Percentiles rank a stretch among this genome's conserved stretches.
These are phyloP conservation scores for Pyrus betulifolia DNA, from an alignment of 306 rosid genomes.

Conservation along the genomic window DNA sequence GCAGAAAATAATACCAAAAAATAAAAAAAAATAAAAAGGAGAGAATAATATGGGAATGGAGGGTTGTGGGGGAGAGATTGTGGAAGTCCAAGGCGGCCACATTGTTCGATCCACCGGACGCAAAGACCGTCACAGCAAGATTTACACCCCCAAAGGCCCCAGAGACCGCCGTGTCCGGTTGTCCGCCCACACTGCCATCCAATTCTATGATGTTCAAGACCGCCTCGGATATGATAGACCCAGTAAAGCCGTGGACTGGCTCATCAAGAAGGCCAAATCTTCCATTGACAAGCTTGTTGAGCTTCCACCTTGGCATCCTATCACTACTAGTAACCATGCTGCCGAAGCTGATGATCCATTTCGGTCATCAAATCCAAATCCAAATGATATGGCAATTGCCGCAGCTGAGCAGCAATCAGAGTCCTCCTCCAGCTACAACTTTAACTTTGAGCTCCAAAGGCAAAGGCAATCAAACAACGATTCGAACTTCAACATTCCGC, in stretches of 20 bases:
- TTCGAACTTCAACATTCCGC: conserved; percentile 36
- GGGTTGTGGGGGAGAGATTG: conserved; percentile 58
- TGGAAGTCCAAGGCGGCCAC: conserved; percentile 81
- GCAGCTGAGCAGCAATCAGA: conserved; percentile 40
- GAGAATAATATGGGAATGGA: conserved; percentile 45
- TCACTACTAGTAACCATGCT: conserved; percentile 8
- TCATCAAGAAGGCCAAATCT: conserved; percentile 62
- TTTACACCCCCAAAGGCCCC: conserved; percentile 67
- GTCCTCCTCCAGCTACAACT: conserved; percentile 50
- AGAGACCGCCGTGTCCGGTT: conserved; percentile 65
- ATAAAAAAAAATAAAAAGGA: neutral
- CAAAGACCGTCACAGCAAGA: conserved; percentile 79
- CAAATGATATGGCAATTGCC: conserved; percentile 32
- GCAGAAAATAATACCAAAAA: conserved; percentile 8
- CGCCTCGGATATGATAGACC: conserved; percentile 79
- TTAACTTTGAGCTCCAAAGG: conserved; percentile 30
- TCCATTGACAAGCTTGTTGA: conserved; percentile 69
- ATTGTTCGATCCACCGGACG: conserved; percentile 60
- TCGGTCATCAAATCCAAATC: neutral
- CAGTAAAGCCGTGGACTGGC: conserved; percentile 90
- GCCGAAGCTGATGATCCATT: neutral
- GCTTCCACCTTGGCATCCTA: conserved; percentile 64
- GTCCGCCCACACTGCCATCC: conserved; percentile 81
- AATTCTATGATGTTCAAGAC: conserved; percentile 85
- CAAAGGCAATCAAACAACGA: conserved; percentile 22